phyloP scores from a whole-genome alignment of 176 grass and related monocot genomes.

The Paspalum vaginatum region DNA sequence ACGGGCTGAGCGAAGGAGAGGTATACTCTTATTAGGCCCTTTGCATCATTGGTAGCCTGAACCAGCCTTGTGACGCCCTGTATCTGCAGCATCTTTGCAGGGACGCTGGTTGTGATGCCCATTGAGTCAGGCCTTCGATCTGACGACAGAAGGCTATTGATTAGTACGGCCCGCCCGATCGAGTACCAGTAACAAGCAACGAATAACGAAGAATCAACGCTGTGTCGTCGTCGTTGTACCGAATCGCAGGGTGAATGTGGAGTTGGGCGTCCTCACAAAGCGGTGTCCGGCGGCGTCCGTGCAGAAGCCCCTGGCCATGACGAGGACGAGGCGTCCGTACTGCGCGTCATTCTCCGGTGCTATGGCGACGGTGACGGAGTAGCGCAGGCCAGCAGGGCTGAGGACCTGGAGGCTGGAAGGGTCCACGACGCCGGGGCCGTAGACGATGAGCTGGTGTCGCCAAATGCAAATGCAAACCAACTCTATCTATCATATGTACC shows the following conservation, averaged over 20 bases:
- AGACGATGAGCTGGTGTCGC: slow-evolving; percentile 75
- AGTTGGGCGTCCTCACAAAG: slow-evolving; percentile 78
- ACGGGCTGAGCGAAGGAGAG: slow-evolving; percentile 76
- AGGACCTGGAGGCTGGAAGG: slow-evolving; percentile 72
- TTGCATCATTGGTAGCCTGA: slow-evolving; percentile 62
- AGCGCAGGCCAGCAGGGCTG: slow-evolving; percentile 53
- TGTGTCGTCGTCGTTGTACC: slow-evolving; percentile 38
- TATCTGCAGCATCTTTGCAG: slow-evolving; percentile 57
- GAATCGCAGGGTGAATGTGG: slow-evolving; percentile 72
- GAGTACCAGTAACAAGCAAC: too few species aligned
- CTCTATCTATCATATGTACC: too few species aligned
- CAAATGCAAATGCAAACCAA: too few species aligned
- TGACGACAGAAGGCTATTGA: slow-evolving; percentile 13
- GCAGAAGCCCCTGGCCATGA: slow-evolving; percentile 80
- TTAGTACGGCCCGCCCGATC: too few species aligned
- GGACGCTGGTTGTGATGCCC: slow-evolving; percentile 61
- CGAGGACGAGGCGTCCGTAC: slow-evolving; percentile 78
- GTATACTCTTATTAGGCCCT: slow-evolving; percentile 66
- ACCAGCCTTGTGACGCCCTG: slow-evolving; percentile 67
- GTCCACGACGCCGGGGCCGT: slow-evolving; percentile 66
- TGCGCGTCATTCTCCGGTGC: slow-evolving; percentile 35
- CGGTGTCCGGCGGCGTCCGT: slow-evolving; percentile 70
- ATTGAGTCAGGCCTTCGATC: slow-evolving; percentile 67
- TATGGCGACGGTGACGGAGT: slow-evolving; percentile 56
- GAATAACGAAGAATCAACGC: too few species aligned